These are phyloP conservation scores for Cercospora sojina DNA, from an alignment of 2,329 filamentous ascomycete species.

Conservation along the genomic window DNA sequence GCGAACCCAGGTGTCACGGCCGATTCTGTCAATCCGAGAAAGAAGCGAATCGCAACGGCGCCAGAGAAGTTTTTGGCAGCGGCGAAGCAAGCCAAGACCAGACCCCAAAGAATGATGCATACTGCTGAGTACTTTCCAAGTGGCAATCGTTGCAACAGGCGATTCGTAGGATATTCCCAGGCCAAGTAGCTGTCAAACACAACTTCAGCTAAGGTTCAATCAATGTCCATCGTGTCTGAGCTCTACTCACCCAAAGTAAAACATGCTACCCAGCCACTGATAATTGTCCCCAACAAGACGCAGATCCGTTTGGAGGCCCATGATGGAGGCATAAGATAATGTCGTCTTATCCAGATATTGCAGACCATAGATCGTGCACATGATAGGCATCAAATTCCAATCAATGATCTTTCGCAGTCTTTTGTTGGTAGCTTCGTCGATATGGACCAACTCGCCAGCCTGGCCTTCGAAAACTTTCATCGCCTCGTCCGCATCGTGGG, in stretches of 20 bases:
- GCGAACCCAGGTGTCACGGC: constrained; percentile 69
- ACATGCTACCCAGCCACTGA: constrained; percentile 51
- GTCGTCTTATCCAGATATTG: constrained; percentile 63
- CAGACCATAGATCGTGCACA: constrained; percentile 59
- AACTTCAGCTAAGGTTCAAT: neutral
- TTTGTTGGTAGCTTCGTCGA: constrained; percentile 59
- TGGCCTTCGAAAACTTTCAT: constrained; percentile 56
- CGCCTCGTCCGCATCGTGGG: constrained; percentile 60
- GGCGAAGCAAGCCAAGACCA: constrained; percentile 61
- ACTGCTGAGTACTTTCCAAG: constrained; percentile 65
- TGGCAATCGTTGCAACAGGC: constrained; percentile 62
- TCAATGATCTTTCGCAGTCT: constrained; percentile 62
- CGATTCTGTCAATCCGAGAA: constrained; percentile 67
- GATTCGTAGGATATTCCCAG: constrained; percentile 65
- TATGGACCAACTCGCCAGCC: constrained; percentile 52
- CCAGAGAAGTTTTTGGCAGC: constrained; percentile 60
- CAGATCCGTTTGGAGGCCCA: constrained; percentile 51
- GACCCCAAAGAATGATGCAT: constrained; percentile 65
- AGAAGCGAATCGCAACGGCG: constrained; percentile 64
- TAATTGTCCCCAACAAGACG: constrained; percentile 52
- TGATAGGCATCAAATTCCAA: constrained; percentile 59
- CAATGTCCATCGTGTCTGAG: neutral
- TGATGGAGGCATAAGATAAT: constrained; percentile 53
- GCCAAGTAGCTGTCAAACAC: constrained; percentile 44
- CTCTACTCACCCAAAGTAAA: constrained; percentile 47